Evolutionary conservation across 345 rosid species (phyloP).

Genomic region (Kandelia obovata): DNA sequence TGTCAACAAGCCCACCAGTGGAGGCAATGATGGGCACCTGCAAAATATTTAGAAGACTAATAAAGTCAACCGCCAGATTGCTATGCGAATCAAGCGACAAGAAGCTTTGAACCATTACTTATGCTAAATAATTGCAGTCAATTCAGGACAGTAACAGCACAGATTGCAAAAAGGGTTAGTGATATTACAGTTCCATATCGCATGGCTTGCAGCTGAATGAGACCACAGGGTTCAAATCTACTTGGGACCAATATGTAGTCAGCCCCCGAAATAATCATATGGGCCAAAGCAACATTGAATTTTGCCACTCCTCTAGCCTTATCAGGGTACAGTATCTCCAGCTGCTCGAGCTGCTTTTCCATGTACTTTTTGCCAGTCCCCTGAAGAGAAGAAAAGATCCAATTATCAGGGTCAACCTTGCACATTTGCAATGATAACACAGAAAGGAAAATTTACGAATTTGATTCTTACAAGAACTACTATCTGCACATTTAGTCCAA

Average conservation of each 20-base stretch:
- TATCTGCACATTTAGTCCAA: slow-evolving; percentile 61
- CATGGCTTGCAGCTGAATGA: slow-evolving; percentile 95
- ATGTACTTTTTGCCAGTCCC: slow-evolving; percentile 86
- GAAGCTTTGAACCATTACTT: background rate
- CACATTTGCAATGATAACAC: background rate
- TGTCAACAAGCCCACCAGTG: slow-evolving; percentile 95
- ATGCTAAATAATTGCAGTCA: background rate
- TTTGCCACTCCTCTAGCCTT: slow-evolving; percentile 74
- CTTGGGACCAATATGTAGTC: slow-evolving; percentile 83
- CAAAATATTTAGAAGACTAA: background rate
- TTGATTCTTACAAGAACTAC: slow-evolving; percentile 62
- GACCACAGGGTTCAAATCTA: slow-evolving; percentile 98
- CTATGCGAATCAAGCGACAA: background rate
- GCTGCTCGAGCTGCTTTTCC: slow-evolving; percentile 64
- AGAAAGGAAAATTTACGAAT: background rate
- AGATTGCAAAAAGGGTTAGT: background rate
- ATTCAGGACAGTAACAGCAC: background rate
- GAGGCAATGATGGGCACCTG: slow-evolving; percentile 87
- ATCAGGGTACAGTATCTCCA: slow-evolving; percentile 64
- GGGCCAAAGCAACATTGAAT: slow-evolving; percentile 78
- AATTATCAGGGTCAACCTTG: background rate
- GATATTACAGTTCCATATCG: slow-evolving; percentile 81
- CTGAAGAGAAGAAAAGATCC: slow-evolving; percentile 28
- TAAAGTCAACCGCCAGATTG: background rate
- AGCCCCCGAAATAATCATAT: slow-evolving; percentile 87